Evolutionary conservation across 2,329 filamentous ascomycete species (phyloP).

Genomic region (Nigrospora sphaerica): DNA sequence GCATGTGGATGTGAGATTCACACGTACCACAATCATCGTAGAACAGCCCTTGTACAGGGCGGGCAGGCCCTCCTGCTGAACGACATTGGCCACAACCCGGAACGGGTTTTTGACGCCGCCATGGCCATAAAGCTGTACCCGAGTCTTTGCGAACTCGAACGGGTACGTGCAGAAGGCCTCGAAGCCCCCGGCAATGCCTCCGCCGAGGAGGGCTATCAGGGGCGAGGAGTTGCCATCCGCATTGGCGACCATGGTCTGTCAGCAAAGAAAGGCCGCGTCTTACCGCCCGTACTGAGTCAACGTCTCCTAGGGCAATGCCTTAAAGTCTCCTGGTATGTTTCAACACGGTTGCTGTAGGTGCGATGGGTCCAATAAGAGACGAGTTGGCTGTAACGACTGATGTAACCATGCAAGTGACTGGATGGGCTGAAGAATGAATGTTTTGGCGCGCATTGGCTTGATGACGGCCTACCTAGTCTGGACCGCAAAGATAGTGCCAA

Average conservation of each 20-base stretch:
- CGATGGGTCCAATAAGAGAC: too few species aligned
- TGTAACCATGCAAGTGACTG: too few species aligned
- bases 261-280: too few species aligned
- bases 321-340: too few species aligned
- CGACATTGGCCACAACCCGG: constrained; percentile 45
- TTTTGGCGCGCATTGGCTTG: too few species aligned
- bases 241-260: constrained; percentile 18
- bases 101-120: constrained; percentile 44
- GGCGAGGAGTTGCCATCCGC: constrained; percentile 16
- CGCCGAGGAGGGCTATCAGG: constrained; percentile 18
- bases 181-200: constrained; percentile 23
- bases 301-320: too few species aligned
- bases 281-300: too few species aligned
- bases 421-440: too few species aligned
- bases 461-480: too few species aligned
- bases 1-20: background rate
- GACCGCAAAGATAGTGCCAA: too few species aligned
- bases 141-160: constrained; percentile 58
- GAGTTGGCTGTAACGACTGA: too few species aligned
- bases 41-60: constrained; percentile 54
- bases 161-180: constrained; percentile 39
- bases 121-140: constrained; percentile 43
- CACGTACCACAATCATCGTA: constrained; percentile 37
- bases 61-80: constrained; percentile 44
- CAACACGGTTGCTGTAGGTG: too few species aligned